Base-by-base conservation (phyloP, 1,139 yeast genomes). In the Taiozyma sp. region DNA sequence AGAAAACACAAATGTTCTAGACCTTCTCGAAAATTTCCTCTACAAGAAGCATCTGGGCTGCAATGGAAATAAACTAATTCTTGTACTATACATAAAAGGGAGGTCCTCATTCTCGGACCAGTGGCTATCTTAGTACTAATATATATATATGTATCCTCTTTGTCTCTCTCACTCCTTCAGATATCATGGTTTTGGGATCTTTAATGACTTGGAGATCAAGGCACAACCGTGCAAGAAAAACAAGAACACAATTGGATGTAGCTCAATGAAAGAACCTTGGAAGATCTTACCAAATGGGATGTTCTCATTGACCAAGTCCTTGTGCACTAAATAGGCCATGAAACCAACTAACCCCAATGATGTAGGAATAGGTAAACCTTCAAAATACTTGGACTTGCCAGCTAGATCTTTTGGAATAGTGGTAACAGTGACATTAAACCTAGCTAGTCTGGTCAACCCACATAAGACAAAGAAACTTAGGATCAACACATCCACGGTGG, bases 351-450 rank as follows among this genome's bases (percentile, higher is more conserved):
- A 78, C 48, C 79, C 72, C 60, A 93, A 75, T 47, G 96, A 86
- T 6, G 96, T 84, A 52, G 99, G 99, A 61, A 93, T 90, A 16
- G 99, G 99, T 70, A 72, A 28, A 12, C 99, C 99, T 73, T 93
- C 99, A 68, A 93, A 93, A 61, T 77, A 80, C 39, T 61, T 62
- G 23, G 65, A 62, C 48, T 62, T 61, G 22, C 65, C 65, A 14
- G 54, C 48, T 16, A 61, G 27, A 46, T 59, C 63, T 40, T 60
- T 60, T 49, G 99, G 98, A 56, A 95, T 81, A 59, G 89, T 88
- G 51, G 93, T 86, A 4, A 95, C 96, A 1, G 97, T 89, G 50
- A 95, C 96, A 65, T 93, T 93, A 72, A 91, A 93, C 66, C 99
- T 79, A 10, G 99, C 99, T 62, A 93, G 78, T 67, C 99, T 82